These are phyloP conservation scores for Pelargonium australe DNA, from an alignment of 441 rosid species.

Conservation along the genomic window DNA sequence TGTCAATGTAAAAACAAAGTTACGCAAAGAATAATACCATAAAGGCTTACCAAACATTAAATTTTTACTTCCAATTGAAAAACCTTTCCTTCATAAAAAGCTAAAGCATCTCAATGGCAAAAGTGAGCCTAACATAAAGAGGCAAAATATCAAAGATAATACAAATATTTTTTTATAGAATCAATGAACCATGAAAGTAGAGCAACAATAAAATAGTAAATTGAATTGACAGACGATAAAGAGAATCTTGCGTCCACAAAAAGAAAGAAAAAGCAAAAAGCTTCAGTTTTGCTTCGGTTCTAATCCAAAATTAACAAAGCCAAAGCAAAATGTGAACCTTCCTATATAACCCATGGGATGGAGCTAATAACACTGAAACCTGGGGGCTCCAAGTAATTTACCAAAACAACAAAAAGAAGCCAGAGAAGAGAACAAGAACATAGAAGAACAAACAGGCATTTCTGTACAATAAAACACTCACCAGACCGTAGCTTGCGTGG, in stretches of 20 bases:
- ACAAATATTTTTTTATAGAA: conserved; percentile 25
- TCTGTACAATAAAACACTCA: conserved; percentile 34
- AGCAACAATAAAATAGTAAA: conserved; percentile 23
- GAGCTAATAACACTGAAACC: conserved; percentile 19
- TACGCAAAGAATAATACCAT: conserved; percentile 19
- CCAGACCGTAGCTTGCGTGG: conserved; percentile 97
- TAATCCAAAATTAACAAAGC: conserved; percentile 37
- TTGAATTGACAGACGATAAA: conserved; percentile 24
- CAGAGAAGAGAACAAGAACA: not conserved
- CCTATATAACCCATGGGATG: conserved; percentile 20
- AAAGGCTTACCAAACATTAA: conserved; percentile 6
- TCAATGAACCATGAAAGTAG: conserved; percentile 26
- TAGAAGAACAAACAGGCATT: not conserved
- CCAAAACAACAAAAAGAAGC: conserved; percentile 11
- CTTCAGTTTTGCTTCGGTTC: conserved; percentile 45
- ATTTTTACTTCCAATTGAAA: conserved; percentile 2
- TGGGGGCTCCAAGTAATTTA: conserved; percentile 18
- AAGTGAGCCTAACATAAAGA: conserved; percentile 29
- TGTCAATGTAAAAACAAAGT: conserved; percentile 32
- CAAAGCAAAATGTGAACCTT: conserved; percentile 44
- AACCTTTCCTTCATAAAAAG: conserved; percentile 30
- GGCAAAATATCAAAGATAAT: conserved; percentile 19
- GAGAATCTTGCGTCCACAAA: conserved; percentile 51
- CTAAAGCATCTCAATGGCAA: conserved; percentile 29
- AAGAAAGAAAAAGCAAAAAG: conserved; percentile 47